phyloP scores from a whole-genome alignment of 305 asterid genomes.

The Nicotiana rustica region DNA sequence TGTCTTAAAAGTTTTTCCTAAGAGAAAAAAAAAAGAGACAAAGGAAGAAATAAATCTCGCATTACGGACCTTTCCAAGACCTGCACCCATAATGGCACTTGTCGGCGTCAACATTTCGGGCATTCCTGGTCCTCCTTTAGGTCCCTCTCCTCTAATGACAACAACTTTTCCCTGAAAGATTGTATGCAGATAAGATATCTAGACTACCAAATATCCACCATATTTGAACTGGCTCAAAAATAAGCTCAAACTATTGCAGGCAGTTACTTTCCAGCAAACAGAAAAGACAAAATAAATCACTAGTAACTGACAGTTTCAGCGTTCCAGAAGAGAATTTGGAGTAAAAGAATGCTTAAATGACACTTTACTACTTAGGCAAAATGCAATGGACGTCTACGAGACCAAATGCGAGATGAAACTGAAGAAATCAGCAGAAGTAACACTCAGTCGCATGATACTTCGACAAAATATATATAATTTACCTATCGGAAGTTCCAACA shows the following conservation, averaged over 20 bases:
- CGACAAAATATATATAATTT: slow-evolving; percentile 9
- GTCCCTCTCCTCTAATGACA: slow-evolving; percentile 97
- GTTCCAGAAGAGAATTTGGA: background rate
- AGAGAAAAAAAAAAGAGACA: slow-evolving; percentile 1
- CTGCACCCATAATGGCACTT: slow-evolving; percentile 99
- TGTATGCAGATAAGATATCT: background rate
- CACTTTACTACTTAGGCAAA: slow-evolving; percentile 8
- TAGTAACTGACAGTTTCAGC: slow-evolving; percentile 12
- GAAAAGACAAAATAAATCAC: background rate
- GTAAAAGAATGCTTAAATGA: slow-evolving; percentile 2
- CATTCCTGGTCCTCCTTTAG: slow-evolving; percentile 99
- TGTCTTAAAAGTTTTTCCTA: background rate
- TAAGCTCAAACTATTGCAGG: background rate
- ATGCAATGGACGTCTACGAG: background rate
- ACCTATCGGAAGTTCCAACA: background rate
- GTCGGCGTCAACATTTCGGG: slow-evolving; percentile 99
- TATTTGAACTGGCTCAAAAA: background rate
- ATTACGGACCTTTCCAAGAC: slow-evolving; percentile 87
- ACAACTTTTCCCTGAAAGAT: slow-evolving; percentile 87
- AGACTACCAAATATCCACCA: background rate
- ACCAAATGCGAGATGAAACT: slow-evolving; percentile 11
- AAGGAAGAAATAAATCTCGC: background rate
- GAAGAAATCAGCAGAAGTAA: slow-evolving; percentile 33
- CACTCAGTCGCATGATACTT: background rate
- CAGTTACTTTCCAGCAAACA: slow-evolving; percentile 8